phyloP scores from a whole-genome alignment of 768 basidiomycete species.

The Mycena leptocephala region DNA sequence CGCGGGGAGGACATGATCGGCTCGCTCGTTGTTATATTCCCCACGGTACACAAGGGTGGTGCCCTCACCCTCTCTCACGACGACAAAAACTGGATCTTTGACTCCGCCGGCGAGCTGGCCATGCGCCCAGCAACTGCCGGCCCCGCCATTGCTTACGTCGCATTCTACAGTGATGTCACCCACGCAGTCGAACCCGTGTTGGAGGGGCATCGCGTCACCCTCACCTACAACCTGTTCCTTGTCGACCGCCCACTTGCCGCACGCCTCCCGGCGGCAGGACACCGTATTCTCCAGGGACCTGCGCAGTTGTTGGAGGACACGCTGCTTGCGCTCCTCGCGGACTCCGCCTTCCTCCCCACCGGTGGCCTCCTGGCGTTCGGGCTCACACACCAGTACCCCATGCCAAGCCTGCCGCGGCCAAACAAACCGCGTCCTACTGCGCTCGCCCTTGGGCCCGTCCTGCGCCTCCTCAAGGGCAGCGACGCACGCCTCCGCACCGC shows the following conservation, averaged over 20 bases:
- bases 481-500: conserved; percentile 9
- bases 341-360: neutral
- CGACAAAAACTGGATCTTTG: conserved; percentile 50
- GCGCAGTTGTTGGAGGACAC: neutral
- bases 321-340: conserved; percentile 7
- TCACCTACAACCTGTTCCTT: conserved; percentile 63
- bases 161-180: conserved; percentile 65
- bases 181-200: conserved; percentile 54
- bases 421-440: neutral
- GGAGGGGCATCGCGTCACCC: conserved; percentile 60
- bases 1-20: conserved; percentile 61
- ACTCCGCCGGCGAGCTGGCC: conserved; percentile 44
- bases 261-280: neutral
- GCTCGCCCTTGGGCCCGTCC: neutral
- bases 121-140: neutral
- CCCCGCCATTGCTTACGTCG: conserved; percentile 47
- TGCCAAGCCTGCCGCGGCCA: neutral
- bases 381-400: conserved; percentile 27
- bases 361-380: conserved; percentile 23
- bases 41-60: conserved; percentile 58
- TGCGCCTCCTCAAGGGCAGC: conserved; percentile 19
- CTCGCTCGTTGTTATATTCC: conserved; percentile 65
- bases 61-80: conserved; percentile 47
- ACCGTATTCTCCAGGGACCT: neutral
- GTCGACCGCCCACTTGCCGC: neutral